Base-by-base conservation (phyloP, 192 early-diverging fungal genomes). In the Geranomyces michiganensis region DNA sequence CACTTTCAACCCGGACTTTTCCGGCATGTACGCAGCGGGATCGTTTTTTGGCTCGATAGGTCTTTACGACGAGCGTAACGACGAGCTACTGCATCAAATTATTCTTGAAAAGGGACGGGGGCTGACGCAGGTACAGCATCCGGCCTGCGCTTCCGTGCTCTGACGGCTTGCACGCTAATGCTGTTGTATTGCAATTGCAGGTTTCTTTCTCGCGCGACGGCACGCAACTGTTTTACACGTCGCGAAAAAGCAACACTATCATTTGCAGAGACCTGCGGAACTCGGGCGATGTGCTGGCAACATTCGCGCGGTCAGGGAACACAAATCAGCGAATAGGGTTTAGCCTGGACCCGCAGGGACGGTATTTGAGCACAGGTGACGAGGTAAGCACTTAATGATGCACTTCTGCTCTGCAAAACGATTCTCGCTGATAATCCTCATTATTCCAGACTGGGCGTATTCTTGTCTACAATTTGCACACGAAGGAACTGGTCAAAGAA, bases 241-340 rank as follows among this genome's bases (percentile, higher is more conserved):
- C 87, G 19, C 82, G 93, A 14, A 84, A 86, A 36, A 74, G 85
- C 6, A 30, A 76, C n/a, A 56, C 60, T 30, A 84, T 95, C 19
- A 78, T 84, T 0, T 91, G 87, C 27, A 93, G 93, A 92, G 93
- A 95, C 75, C 84, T 92, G 21, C 79, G 93, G 0, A 88, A 95
- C 49, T 82, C 92, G 56, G 87, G 87, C 0, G 81, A 89, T 21
- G 80, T 91, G 0, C 65, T 90, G 24, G 77, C 78, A 24, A 73
- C 77, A 0, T 46, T 90, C 19, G 63, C 71, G 15, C 75, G 92
- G 15, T 58, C 72, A 15, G 84, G 85, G 0, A 72, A 80, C 27
- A 92, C 92, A 8, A 90, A 89, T 65, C 93, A 93, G 72, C 81
- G 93, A 14, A 75, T 93, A 59, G 62, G 58, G 3, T 92, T 93